Base-by-base conservation (phyloP, 176 grass and related monocot species). In the Juncus inflexus region DNA sequence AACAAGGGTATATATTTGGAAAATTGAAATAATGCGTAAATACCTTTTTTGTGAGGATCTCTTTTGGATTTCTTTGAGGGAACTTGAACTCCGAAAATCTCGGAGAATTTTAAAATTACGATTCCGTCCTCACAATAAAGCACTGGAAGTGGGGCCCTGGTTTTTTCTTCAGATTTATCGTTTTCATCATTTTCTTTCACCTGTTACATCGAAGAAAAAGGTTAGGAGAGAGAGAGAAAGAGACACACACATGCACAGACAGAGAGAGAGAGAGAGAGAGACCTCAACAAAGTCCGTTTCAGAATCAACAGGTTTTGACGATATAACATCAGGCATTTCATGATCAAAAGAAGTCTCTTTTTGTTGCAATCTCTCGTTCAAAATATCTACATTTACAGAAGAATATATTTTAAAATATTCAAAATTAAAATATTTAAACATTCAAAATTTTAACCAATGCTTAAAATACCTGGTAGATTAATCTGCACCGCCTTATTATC, bases 31-130 rank as follows among this genome's bases (percentile, higher is more conserved):
- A 58, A 28, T 28, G 19, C 19, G 3, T 16, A 43, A 37, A 75
- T 74, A 89, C 85, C 82, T 89, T 85, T 97, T 79, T 80, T 85
- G 66, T 70, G 60, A 47, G 43, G 80, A 66, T 40, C 19, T 64
- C 55, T 78, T 83, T 61, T 79, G 84, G 63, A 71, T 91, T 39
- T 58, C 69, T 77, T 91, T 68, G 66, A 47, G 83, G 82, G 77
- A 19, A 86, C 88, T 59, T 86, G 82, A n/a, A 74, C 70, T 64
- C 94, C 87, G 81, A 97, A 97, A 71, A 97, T 89, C 81, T 97
- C 94, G 71, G 94, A 86, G 74, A 97, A 97, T 72, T 57, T 97
- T 71, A 97, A 73, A 55, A 97, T 91, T 50, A 74, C 85, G 37
- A 50, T 70, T 38, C 88, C 94, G 81, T 89, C 79, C 57, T 97